Percentiles rank a stretch among this genome's conserved stretches.
Conservation (phyloP, 805 yeast species). For the Schwanniomyces polymorphus region DNA sequence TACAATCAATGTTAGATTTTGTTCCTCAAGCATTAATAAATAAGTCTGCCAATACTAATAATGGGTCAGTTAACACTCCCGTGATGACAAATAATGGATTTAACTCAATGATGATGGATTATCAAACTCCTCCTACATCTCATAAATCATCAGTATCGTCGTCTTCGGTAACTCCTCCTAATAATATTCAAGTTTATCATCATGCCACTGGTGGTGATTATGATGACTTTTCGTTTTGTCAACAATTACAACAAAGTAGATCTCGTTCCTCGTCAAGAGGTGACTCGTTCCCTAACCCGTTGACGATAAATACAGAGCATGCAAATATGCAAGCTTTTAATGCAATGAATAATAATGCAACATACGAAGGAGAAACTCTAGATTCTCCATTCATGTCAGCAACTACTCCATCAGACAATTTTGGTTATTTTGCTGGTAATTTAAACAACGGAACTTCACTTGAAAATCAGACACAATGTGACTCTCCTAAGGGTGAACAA, state of each 20-base stretch:
- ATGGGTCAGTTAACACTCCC: conserved; percentile 5
- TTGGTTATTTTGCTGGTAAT: conserved; percentile 24
- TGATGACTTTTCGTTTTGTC: conserved; percentile 30
- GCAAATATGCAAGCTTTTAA: conserved; percentile 26
- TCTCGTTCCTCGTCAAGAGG: conserved; percentile 21
- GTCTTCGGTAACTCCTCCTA: conserved; percentile 9
- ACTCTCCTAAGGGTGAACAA: conserved; percentile 10
- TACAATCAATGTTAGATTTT: conserved; percentile 44
- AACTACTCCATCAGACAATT: conserved; percentile 35
- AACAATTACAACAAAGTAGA: conserved; percentile 16
- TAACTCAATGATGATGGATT: conserved; percentile 41
- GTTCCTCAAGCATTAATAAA: conserved; percentile 42
- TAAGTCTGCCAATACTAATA: conserved; percentile 21
- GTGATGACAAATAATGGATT: conserved; percentile 15
- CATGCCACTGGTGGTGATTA: conserved; percentile 17
- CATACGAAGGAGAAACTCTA: conserved; percentile 15
- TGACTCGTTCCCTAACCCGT: conserved; percentile 29
- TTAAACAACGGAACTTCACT: conserved; percentile 5
- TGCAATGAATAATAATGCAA: conserved; percentile 15
- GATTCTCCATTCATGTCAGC: conserved; percentile 46
- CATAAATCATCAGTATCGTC: conserved; percentile 29
- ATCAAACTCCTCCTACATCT: conserved; percentile 40
- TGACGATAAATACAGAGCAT: conserved; percentile 39
- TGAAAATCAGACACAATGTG: conserved; percentile 2
- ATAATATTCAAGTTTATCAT: conserved; percentile 9